Evolutionary conservation across 805 yeast genomes (phyloP).

Genomic region (Cyberlindnera misumaiensis): DNA sequence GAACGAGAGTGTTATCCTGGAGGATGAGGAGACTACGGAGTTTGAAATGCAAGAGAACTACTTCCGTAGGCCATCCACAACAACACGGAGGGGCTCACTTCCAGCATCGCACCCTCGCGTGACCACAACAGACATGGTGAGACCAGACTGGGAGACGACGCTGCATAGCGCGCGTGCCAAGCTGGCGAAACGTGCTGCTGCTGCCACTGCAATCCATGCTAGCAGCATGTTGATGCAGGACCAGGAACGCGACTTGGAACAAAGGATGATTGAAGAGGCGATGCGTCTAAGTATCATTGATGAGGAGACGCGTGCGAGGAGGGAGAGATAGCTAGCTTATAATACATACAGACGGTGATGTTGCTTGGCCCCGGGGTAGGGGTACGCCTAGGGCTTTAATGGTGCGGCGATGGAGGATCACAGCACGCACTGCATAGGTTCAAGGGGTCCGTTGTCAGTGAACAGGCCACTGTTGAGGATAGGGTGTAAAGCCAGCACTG

Average conservation of each 20-base stretch:
- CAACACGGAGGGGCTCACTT: constrained; percentile 42
- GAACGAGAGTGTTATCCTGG: constrained; percentile 8
- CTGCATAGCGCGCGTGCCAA: constrained; percentile 66
- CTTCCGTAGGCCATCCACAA: constrained; percentile 7
- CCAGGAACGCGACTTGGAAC: constrained; percentile 45
- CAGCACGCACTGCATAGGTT: too few relatives aligned
- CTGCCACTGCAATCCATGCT: constrained; percentile 91
- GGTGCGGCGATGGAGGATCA: too few relatives aligned
- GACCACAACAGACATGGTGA: constrained; percentile 69
- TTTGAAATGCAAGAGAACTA: constrained; percentile 15
- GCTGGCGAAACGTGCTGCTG: constrained; percentile 81
- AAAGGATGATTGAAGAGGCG: constrained; percentile 81
- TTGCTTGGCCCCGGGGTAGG: too few relatives aligned
- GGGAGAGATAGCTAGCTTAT: constrained; percentile 11
- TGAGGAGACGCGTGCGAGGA: constrained; percentile 47
- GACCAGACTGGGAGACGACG: constrained; percentile 90
- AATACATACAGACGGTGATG: background rate
- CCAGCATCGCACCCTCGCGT: constrained; percentile 66
- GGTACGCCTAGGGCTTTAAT: too few relatives aligned
- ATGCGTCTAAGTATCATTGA: constrained; percentile 67
- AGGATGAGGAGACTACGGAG: constrained; percentile 10
- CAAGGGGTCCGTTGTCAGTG: too few relatives aligned
- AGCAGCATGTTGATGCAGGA: constrained; percentile 58
- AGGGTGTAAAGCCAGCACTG: too few relatives aligned
- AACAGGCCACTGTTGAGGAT: too few relatives aligned